Conservation (phyloP, 1,284 basidiomycete genomes). For the Anthracocystis panici-leucophaei region DNA sequence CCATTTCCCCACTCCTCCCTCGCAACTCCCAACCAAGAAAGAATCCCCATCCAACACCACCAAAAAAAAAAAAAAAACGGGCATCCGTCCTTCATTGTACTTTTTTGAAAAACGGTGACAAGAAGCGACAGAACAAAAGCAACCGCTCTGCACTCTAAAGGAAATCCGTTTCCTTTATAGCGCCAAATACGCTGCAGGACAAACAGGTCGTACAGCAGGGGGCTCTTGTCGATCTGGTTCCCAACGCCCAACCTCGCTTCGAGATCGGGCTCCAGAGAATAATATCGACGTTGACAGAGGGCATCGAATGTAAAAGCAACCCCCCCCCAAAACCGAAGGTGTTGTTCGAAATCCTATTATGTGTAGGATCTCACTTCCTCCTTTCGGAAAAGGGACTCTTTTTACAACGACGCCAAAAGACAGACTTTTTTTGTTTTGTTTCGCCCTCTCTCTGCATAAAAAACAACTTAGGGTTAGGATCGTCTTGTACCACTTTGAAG, state of each 20-base stretch:
- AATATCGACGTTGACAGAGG: conserved; percentile 5
- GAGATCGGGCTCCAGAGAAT: neutral
- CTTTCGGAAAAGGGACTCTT: neutral
- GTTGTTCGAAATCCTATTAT: neutral
- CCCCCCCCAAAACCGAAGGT: too few species aligned
- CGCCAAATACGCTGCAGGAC: neutral
- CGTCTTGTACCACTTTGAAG: conserved; percentile 53
- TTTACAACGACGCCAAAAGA: neutral
- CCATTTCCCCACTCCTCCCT: neutral
- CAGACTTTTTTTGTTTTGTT: neutral
- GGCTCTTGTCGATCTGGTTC: neutral
- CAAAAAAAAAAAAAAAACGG: neutral
- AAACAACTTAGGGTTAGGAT: conserved; percentile 61
- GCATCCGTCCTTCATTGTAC: conserved; percentile 15
- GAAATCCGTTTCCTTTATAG: neutral
- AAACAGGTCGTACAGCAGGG: neutral
- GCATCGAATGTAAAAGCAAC: neutral
- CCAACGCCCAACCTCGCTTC: neutral
- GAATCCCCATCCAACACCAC: neutral
- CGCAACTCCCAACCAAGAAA: neutral
- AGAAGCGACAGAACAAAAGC: conserved; percentile 7
- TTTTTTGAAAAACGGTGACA: conserved; percentile 1
- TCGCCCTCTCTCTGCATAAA: conserved; percentile 6
- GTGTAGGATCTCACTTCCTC: neutral
- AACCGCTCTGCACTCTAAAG: neutral